Base-by-base conservation (phyloP, 257 asterid genomes). In the Fraxinus pennsylvanica region DNA sequence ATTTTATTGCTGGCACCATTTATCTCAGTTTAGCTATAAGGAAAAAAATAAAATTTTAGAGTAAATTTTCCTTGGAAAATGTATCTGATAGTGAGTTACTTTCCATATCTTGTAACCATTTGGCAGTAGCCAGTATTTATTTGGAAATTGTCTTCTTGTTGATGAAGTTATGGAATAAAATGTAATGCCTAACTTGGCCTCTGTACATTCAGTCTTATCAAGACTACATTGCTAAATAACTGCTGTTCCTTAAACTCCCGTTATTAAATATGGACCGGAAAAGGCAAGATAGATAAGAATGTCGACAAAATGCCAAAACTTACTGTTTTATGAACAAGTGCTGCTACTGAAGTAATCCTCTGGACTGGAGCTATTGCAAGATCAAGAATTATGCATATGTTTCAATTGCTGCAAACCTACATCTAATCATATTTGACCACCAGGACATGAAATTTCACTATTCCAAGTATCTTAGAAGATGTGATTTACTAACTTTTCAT, bases 41-140 rank as follows among this genome's bases (percentile, higher is more conserved):
- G 75, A 0, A 38, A 71, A 71, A 39, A 36, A 25, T 45, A 8
- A 36, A 71, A 38, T 3, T 71, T 41, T 29, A 71, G 21, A 21
- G 75, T 61, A 45, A 45, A 0, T 45, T 45, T 1, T 12, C 6
- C 54, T 13, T 72, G 41, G 35, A 75, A 32, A 54, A 38, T 75
- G 68, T 63, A 63, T 81, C 3, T 43, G 57, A 14, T 61, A 25
- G 71, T 30, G 54, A 50, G 19, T 80, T 43, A 29, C 74, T 59
- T 73, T 74, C 52, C 70, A 47, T 74, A 68, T n/a, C 29, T 71
- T 71, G 63, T 76, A 67, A 74, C 35, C 73, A 50, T 57, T 68
- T 74, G 66, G 15, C 57, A 72, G 79, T 35, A 21, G 54, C 69
- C 54, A 25, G 27, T 25, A 25, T 25, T 25, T 25, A 25, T 25